Percentiles rank a stretch among this genome's conserved stretches.
Evolutionary conservation across 148 eudicot species (phyloP).

Genomic region (Chenopodium formosanum): DNA sequence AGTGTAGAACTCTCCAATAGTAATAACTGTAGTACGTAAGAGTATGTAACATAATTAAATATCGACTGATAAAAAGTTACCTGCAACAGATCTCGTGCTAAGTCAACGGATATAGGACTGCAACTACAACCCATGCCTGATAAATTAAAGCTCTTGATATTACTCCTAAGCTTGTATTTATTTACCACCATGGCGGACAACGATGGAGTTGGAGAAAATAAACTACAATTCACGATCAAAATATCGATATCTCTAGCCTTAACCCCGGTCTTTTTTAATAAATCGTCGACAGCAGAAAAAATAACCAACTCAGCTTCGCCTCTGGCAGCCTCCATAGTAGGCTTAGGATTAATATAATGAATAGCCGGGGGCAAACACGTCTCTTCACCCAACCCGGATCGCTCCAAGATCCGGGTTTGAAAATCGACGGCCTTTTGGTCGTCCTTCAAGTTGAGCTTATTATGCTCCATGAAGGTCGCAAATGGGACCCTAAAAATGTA

Average conservation of each 20-base stretch:
- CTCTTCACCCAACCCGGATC: slow-evolving; percentile 37
- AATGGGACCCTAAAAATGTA: slow-evolving; percentile 28
- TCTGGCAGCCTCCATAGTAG: slow-evolving; percentile 69
- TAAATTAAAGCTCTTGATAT: slow-evolving; percentile 49
- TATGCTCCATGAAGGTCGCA: slow-evolving; percentile 42
- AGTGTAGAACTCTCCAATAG: not conserved
- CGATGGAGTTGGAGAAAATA: slow-evolving; percentile 71
- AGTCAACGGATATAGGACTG: slow-evolving; percentile 57
- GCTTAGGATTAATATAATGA: slow-evolving; percentile 68
- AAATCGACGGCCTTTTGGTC: slow-evolving; percentile 36
- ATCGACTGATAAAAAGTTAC: slow-evolving; percentile 23
- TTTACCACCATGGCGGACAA: slow-evolving; percentile 73
- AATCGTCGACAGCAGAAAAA: slow-evolving; percentile 50
- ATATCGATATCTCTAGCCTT: slow-evolving; percentile 32
- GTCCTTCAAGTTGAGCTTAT: slow-evolving; percentile 19
- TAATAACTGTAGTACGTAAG: not conserved
- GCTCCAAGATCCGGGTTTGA: slow-evolving; percentile 37
- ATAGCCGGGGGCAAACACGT: slow-evolving; percentile 47
- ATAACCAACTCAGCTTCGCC: slow-evolving; percentile 62
- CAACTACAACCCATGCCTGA: slow-evolving; percentile 86
- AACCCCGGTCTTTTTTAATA: slow-evolving; percentile 44
- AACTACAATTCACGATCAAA: slow-evolving; percentile 42
- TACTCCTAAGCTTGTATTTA: slow-evolving; percentile 60
- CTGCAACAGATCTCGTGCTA: slow-evolving; percentile 71
- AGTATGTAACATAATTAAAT: not conserved